Conservation (phyloP, 768 basidiomycete genomes). For the Tylopilus rubrobrunneus region DNA sequence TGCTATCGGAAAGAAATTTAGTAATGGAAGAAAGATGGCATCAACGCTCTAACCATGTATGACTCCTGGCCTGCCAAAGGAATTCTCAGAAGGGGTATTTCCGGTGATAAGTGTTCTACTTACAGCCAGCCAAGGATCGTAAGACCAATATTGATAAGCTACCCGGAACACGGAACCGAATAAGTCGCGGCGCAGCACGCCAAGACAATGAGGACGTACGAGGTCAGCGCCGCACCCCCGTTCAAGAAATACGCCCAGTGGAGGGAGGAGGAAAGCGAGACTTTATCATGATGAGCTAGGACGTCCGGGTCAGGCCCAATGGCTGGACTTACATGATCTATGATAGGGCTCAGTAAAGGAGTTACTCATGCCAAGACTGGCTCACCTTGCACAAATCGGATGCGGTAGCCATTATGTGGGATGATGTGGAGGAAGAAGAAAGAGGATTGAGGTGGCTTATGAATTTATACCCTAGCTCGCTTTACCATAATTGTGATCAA, state of each 20-base stretch:
- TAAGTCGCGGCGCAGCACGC: neutral
- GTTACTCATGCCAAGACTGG: neutral
- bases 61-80: slow-evolving; percentile 55
- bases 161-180: slow-evolving; percentile 12
- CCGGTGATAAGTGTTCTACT: slow-evolving; percentile 25
- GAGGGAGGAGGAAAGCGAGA: slow-evolving; percentile 71
- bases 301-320: neutral
- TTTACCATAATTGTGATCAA: neutral
- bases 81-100: slow-evolving; percentile 6
- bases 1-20: slow-evolving; percentile 39
- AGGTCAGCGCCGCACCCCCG: slow-evolving; percentile 78
- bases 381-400: slow-evolving; percentile 78
- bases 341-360: neutral
- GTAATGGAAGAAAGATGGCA: neutral
- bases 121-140: slow-evolving; percentile 80
- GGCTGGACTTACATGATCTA: slow-evolving; percentile 43
- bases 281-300: slow-evolving; percentile 31
- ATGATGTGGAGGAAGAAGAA: neutral
- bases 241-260: slow-evolving; percentile 86
- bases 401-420: slow-evolving; percentile 56
- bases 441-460: neutral
- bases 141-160: slow-evolving; percentile 72
- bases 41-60: slow-evolving; percentile 49
- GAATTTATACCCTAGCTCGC: slow-evolving; percentile 12
- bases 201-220: slow-evolving; percentile 37